Base-by-base conservation (phyloP, 371 early-diverging fungal species). In the Mortierella sp. region DNA sequence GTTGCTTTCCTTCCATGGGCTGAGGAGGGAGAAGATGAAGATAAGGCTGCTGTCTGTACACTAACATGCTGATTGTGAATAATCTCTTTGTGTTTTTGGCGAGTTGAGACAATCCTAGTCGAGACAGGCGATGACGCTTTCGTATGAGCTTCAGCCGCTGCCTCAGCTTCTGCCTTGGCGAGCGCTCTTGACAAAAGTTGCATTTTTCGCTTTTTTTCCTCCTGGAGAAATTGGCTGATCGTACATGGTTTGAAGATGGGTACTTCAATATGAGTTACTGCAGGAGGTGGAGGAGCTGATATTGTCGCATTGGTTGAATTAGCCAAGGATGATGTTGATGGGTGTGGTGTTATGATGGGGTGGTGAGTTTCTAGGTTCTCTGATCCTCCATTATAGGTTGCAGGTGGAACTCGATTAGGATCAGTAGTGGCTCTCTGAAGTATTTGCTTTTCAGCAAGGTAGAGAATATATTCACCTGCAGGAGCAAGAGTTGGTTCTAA, bases 191-290 rank as follows among this genome's bases (percentile, higher is more conserved):
- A 49, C 23, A 80, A 34, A 7, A 64, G 32, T 26, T 66, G 60
- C 80, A 80, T 70, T 34, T 68, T 66, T 17, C 80, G 70, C 58
- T 74, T 80, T 47, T 74, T 80, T 55, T 80, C 80, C 28, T 80
- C 80, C 49, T 80, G 80, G 3, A 74, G 56, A 42, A 74, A 80
- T 64, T 80, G 80, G 31, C 31, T 35, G 49, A 80, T 74, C n/a
- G 55, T 62, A 58, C 80, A 80, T 32, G 49, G 71, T 56, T 61
- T 64, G 66, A 74, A 80, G 42, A 80, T 74, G 28, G 80, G 80
- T 0, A 80, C 75, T 34, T 80, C 80, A 40, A 80, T 74, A 37
- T 74, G 71, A 26, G 66, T 74, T 37, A 59, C 40, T 12, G 64
- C 47, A n/a, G 71, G 64, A 6, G 68, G 70, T 26, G 76, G 61